A percentile compares a stretch with the other conserved stretches of the same genome.
Conservation (phyloP, 2,329 filamentous ascomycete genomes). For the Sarocladiaceae sp. region DNA sequence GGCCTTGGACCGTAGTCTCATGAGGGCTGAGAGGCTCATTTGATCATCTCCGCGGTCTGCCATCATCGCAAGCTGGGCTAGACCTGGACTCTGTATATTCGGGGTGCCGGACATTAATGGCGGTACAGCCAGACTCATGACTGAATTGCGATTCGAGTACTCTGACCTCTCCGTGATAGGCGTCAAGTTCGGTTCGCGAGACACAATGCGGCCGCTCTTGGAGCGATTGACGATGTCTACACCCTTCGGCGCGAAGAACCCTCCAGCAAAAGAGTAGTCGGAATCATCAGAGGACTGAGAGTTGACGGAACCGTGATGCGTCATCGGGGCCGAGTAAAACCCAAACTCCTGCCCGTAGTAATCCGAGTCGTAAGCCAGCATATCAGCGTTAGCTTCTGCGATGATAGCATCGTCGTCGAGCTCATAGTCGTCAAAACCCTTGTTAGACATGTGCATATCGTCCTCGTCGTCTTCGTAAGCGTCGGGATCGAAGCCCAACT, state of each 20-base stretch:
- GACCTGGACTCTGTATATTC: slow-evolving; percentile 58
- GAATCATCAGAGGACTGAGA: slow-evolving; percentile 19
- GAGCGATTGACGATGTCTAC: slow-evolving; percentile 47
- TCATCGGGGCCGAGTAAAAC: slow-evolving; percentile 68
- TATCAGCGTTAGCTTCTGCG: slow-evolving; percentile 90
- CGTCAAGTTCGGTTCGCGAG: slow-evolving; percentile 84
- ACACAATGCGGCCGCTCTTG: slow-evolving; percentile 66
- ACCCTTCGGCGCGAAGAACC: slow-evolving; percentile 78
- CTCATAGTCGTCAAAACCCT: slow-evolving; percentile 50
- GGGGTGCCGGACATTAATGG: slow-evolving; percentile 35
- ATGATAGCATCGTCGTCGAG: slow-evolving; percentile 87
- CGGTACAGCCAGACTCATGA: slow-evolving; percentile 60
- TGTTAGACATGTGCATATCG: slow-evolving; percentile 14
- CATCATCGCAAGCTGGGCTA: slow-evolving; percentile 70
- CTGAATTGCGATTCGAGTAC: slow-evolving; percentile 89
- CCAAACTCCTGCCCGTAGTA: slow-evolving; percentile 97
- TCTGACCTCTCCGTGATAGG: slow-evolving; percentile 95
- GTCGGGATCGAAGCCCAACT: background rate
- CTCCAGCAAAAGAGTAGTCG: slow-evolving; percentile 43
- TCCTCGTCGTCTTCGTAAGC: slow-evolving; percentile 14
- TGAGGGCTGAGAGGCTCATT: slow-evolving; percentile 66
- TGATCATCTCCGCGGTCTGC: slow-evolving; percentile 54
- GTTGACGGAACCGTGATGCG: slow-evolving; percentile 37
- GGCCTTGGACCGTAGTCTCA: slow-evolving; percentile 66
- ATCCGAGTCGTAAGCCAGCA: slow-evolving; percentile 83